These are phyloP conservation scores for Arthrobotrys sphaeroides DNA, from an alignment of 2,329 filamentous ascomycete genomes.

Conservation along the genomic window DNA sequence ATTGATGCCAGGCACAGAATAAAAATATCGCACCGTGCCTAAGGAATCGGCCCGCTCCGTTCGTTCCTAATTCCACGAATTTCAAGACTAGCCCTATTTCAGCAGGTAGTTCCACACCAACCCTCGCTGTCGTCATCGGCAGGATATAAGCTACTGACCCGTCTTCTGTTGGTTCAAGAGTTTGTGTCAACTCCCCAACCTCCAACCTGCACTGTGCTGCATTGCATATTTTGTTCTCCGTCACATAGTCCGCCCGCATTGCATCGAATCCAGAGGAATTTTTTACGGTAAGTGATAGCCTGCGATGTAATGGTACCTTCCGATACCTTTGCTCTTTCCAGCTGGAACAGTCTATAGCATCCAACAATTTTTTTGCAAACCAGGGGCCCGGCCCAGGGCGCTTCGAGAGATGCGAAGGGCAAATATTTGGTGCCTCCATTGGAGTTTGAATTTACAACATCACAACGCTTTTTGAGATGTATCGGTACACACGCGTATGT, in stretches of 20 bases:
- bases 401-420: too few species aligned
- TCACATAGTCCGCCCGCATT: constrained; percentile 2
- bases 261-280: neutral
- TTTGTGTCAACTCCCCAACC: neutral
- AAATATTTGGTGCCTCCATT: too few species aligned
- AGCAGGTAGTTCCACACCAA: neutral
- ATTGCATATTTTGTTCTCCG: too few species aligned
- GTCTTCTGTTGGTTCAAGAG: neutral
- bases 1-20: too few species aligned
- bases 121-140: constrained; percentile 1
- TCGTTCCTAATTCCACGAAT: neutral
- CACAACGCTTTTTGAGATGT: neutral
- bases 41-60: neutral
- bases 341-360: too few species aligned
- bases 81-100: neutral
- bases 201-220: neutral
- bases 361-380: too few species aligned
- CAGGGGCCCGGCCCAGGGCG: too few species aligned
- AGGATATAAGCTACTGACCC: neutral
- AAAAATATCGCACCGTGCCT: too few species aligned
- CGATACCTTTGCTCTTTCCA: too few species aligned
- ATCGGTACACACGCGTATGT: too few species aligned
- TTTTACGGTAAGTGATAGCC: neutral
- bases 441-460: neutral
- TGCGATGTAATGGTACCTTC: neutral